A percentile compares a stretch with the other conserved stretches of the same genome.
Conservation (phyloP, 2,329 filamentous ascomycete species). For the Beauveria brongniartii region DNA sequence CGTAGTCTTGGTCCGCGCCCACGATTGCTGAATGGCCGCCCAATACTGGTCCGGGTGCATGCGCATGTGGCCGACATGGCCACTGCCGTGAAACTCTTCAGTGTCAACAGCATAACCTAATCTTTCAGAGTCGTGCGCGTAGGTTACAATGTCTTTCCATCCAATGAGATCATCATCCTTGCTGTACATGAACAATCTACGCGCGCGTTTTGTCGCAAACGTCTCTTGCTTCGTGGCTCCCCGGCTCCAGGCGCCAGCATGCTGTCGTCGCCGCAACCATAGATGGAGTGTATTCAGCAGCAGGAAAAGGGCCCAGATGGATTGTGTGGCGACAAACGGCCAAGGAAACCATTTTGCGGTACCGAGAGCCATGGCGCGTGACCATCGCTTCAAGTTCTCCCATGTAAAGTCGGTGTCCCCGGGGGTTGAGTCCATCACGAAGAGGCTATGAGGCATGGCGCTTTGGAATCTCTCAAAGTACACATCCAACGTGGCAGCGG, state of each 20-base stretch:
- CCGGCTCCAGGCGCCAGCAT: slow-evolving; percentile 32
- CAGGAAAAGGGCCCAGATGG: slow-evolving; percentile 37
- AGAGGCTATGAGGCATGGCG: slow-evolving; percentile 38
- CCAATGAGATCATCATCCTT: slow-evolving; percentile 48
- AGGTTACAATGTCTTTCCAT: slow-evolving; percentile 46
- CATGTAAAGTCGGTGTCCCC: slow-evolving; percentile 35
- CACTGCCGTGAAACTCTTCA: slow-evolving; percentile 48
- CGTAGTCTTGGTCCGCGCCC: background rate
- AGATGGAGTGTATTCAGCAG: slow-evolving; percentile 27
- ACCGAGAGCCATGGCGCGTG: slow-evolving; percentile 44
- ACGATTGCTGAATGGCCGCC: slow-evolving; percentile 28
- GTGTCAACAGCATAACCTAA: slow-evolving; percentile 36
- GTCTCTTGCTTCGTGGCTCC: slow-evolving; percentile 29
- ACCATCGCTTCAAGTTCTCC: slow-evolving; percentile 36
- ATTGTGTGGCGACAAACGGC: slow-evolving; percentile 40
- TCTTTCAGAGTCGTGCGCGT: slow-evolving; percentile 38
- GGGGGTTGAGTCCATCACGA: slow-evolving; percentile 46
- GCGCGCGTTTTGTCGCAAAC: slow-evolving; percentile 28
- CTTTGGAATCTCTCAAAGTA: slow-evolving; percentile 31
- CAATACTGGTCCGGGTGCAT: slow-evolving; percentile 50
- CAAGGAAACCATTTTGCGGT: slow-evolving; percentile 39
- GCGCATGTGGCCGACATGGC: slow-evolving; percentile 55
- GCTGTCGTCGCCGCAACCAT: slow-evolving; percentile 29
- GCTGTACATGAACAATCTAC: slow-evolving; percentile 50
- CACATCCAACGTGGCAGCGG: slow-evolving; percentile 39